Evolutionary conservation across 2,329 filamentous ascomycete species (phyloP).

Genomic region (Zopfia rhizophila): DNA sequence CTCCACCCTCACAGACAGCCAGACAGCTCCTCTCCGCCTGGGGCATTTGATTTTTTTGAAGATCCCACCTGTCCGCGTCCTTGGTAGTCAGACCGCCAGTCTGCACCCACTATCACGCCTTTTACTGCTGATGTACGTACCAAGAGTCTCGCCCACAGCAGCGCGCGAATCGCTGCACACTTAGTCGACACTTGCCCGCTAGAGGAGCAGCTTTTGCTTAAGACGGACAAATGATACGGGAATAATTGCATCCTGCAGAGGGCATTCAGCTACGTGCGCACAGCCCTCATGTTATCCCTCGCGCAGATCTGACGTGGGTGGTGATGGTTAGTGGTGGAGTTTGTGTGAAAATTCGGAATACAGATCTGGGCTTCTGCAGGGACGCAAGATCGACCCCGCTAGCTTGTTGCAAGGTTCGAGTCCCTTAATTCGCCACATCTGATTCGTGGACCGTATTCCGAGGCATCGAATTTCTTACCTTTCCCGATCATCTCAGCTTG

Average conservation of each 20-base stretch:
- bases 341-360: slow-evolving; percentile 8
- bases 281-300: not conserved
- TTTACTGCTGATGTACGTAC: slow-evolving; percentile 8
- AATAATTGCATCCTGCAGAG: no score
- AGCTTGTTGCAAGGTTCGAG: no score
- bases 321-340: not conserved
- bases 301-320: slow-evolving; percentile 4
- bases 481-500: no score
- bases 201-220: no score
- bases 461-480: no score
- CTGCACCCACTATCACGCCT: slow-evolving; percentile 31
- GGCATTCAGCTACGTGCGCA: not conserved
- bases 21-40: slow-evolving; percentile 4
- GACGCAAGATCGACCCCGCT: slow-evolving; percentile 10
- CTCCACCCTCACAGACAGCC: not conserved
- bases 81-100: slow-evolving; percentile 42
- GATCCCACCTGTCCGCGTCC: slow-evolving; percentile 18
- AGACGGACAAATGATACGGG: no score
- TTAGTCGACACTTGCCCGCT: no score
- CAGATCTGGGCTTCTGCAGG: slow-evolving; percentile 23
- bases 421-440: no score
- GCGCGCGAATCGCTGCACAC: slow-evolving; percentile 1
- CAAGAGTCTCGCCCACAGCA: not conserved
- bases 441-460: no score
- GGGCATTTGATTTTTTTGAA: slow-evolving; percentile 6